A percentile compares a stretch with the other conserved stretches of the same genome.
Evolutionary conservation across 106 monocot genomes (phyloP).

Genomic region (Allium sativum): DNA sequence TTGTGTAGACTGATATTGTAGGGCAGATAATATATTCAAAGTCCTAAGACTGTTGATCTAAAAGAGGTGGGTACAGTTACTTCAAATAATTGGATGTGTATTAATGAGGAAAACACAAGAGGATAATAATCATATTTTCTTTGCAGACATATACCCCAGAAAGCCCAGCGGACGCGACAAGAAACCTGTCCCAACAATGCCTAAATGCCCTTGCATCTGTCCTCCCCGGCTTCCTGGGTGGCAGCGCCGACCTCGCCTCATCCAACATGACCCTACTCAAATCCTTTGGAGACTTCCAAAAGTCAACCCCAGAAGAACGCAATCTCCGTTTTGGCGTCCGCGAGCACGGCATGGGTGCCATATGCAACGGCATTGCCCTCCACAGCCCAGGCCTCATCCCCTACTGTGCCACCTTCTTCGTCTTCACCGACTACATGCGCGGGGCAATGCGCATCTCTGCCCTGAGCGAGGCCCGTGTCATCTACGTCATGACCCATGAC

Average conservation of each 20-base stretch:
- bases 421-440: slow-evolving; percentile 91
- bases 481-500: slow-evolving; percentile 90
- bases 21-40: too few species aligned
- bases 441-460: slow-evolving; percentile 74
- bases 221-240: slow-evolving; percentile 75
- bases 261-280: slow-evolving; percentile 87
- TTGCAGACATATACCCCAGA: slow-evolving; percentile 66
- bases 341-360: slow-evolving; percentile 86
- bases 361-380: slow-evolving; percentile 72
- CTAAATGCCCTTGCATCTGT: slow-evolving; percentile 66
- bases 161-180: slow-evolving; percentile 61
- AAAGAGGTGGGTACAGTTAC: too few species aligned
- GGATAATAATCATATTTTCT: not conserved
- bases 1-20: too few species aligned
- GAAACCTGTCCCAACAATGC: slow-evolving; percentile 80
- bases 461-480: slow-evolving; percentile 52
- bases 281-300: slow-evolving; percentile 73
- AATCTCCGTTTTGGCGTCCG: slow-evolving; percentile 80
- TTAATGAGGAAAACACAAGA: not conserved
- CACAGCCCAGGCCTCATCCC: slow-evolving; percentile 73
- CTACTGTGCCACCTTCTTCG: slow-evolving; percentile 85
- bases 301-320: slow-evolving; percentile 61
- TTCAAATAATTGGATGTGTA: too few species aligned
- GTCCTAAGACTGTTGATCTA: too few species aligned
- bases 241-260: slow-evolving; percentile 76